These are phyloP conservation scores for Erysimum cheiri DNA, from an alignment of 441 rosid genomes.

Conservation along the genomic window DNA sequence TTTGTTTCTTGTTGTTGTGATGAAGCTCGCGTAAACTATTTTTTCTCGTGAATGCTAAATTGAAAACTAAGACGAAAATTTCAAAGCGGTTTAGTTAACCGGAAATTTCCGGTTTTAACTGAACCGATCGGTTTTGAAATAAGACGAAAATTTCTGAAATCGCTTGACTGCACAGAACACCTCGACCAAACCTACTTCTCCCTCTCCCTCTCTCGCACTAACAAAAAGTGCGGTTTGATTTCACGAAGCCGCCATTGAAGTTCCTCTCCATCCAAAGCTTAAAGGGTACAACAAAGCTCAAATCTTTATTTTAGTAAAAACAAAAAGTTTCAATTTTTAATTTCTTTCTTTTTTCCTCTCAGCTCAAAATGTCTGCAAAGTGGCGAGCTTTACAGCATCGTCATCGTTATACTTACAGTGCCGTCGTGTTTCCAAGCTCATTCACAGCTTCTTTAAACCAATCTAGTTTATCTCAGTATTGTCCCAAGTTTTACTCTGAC, in stretches of 20 bases:
- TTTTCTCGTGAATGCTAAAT: too few species aligned
- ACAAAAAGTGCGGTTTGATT: not conserved
- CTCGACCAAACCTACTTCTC: constrained; percentile 25
- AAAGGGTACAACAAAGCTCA: too few species aligned
- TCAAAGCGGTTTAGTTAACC: not conserved
- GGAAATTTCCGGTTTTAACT: not conserved
- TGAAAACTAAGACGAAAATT: too few species aligned
- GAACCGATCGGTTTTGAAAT: not conserved
- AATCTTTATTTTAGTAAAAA: too few species aligned
- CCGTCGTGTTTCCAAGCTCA: constrained; percentile 68
- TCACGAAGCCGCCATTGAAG: too few species aligned
- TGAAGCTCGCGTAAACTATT: too few species aligned
- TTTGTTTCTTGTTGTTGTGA: too few species aligned
- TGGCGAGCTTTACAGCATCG: constrained; percentile 98
- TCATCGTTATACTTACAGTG: constrained; percentile 91
- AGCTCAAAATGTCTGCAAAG: constrained; percentile 76
- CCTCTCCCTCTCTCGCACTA: constrained; percentile 31
- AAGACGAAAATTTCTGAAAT: not conserved
- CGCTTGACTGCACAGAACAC: constrained; percentile 1
- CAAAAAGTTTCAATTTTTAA: not conserved
- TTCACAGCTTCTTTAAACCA: constrained; percentile 55
- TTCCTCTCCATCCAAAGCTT: too few species aligned
- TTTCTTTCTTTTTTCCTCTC: not conserved
- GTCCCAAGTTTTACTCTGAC: constrained; percentile 54
- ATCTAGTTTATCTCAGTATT: constrained; percentile 46